These are phyloP conservation scores for Kuraishia ogatae DNA, from an alignment of 805 yeast genomes.

Conservation along the genomic window DNA sequence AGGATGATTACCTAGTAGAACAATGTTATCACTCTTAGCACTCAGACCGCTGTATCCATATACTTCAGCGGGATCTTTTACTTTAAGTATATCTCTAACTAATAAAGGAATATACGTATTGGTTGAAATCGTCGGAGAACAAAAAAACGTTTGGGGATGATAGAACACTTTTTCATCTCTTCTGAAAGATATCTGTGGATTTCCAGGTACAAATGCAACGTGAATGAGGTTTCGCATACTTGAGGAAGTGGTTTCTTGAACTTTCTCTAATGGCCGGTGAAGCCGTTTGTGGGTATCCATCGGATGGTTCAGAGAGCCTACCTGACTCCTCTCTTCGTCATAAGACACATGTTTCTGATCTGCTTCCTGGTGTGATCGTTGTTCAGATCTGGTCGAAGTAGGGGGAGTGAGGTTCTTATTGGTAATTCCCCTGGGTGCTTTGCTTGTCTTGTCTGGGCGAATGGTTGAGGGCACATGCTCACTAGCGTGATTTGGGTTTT, in stretches of 20 bases:
- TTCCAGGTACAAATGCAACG: slow-evolving; percentile 12
- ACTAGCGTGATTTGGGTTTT: too few relatives aligned
- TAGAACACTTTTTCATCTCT: slow-evolving; percentile 21
- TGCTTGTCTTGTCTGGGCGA: background rate
- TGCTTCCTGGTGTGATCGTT: background rate
- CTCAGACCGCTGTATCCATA: slow-evolving; percentile 18
- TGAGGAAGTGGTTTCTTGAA: too few relatives aligned
- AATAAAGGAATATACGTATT: slow-evolving; percentile 19
- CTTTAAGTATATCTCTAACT: slow-evolving; percentile 18
- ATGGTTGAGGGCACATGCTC: too few relatives aligned
- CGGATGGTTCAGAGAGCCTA: too few relatives aligned
- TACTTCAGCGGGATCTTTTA: slow-evolving; percentile 12
- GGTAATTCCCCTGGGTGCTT: background rate
- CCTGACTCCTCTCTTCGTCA: too few relatives aligned
- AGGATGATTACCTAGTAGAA: slow-evolving; percentile 35
- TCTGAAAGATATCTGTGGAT: slow-evolving; percentile 16
- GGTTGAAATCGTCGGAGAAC: slow-evolving; percentile 19
- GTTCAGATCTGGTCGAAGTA: background rate
- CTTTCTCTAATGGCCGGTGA: too few relatives aligned
- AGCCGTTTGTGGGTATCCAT: too few relatives aligned
- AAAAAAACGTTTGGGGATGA: slow-evolving; percentile 24
- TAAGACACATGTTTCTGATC: too few relatives aligned
- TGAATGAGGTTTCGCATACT: background rate
- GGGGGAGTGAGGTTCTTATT: background rate
- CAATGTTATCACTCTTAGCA: slow-evolving; percentile 10